These are phyloP conservation scores for Cokeromyces recurvatus DNA, from an alignment of 371 early-diverging fungal genomes.

Conservation along the genomic window DNA sequence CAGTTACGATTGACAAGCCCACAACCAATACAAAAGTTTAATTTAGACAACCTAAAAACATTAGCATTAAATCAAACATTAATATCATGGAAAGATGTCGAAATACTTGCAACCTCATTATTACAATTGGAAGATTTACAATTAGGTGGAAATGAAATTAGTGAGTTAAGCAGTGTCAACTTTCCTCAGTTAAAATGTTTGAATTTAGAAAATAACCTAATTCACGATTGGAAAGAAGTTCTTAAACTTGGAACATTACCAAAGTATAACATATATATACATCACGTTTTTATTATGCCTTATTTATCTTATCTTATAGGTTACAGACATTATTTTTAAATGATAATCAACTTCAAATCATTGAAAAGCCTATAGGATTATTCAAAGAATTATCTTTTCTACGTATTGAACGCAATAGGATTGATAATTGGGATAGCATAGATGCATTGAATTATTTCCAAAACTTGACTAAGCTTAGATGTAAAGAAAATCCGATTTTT, in stretches of 20 bases:
- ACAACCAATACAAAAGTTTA: slow-evolving; percentile 25
- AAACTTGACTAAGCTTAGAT: slow-evolving; percentile 34
- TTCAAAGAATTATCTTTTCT: too few relatives aligned
- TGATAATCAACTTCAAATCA: slow-evolving; percentile 29
- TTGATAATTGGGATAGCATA: slow-evolving; percentile 39
- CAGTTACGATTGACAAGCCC: slow-evolving; percentile 27
- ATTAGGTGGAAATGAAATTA: slow-evolving; percentile 57
- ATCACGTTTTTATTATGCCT: background rate
- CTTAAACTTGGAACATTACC: slow-evolving; percentile 40
- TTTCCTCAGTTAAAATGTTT: slow-evolving; percentile 50
- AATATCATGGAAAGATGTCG: slow-evolving; percentile 29
- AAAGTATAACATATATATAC: slow-evolving; percentile 23
- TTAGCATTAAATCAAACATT: slow-evolving; percentile 17
- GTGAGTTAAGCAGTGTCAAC: slow-evolving; percentile 17
- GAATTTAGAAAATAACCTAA: slow-evolving; percentile 64
- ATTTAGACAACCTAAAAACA: slow-evolving; percentile 32
- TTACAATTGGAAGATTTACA: slow-evolving; percentile 61
- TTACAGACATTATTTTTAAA: slow-evolving; percentile 45
- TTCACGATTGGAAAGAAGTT: slow-evolving; percentile 58
- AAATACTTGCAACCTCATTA: slow-evolving; percentile 41
- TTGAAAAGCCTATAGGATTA: background rate
- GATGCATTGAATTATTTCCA: slow-evolving; percentile 42
- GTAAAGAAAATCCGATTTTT: slow-evolving; percentile 50
- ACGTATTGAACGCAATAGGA: slow-evolving; percentile 39
- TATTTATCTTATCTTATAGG: slow-evolving; percentile 6